These are phyloP conservation scores for Solanum virginianum DNA, from an alignment of 257 asterid species.

Conservation along the genomic window DNA sequence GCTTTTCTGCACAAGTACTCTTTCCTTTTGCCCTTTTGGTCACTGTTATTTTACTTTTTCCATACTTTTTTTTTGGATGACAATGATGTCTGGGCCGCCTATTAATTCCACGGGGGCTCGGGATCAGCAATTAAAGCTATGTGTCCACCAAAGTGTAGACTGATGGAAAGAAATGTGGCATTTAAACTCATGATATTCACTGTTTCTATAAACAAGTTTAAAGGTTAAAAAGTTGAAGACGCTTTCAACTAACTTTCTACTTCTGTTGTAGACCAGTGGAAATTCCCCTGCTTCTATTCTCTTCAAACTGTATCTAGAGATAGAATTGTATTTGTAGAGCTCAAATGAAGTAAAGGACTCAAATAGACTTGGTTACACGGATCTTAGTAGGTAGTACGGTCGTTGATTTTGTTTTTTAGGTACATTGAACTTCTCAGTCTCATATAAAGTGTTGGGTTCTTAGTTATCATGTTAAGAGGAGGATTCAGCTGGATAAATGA, in stretches of 20 bases:
- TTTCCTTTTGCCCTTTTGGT: neutral
- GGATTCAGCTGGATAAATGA: neutral
- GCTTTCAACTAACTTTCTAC: neutral
- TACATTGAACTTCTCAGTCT: neutral
- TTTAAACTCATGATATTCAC: neutral
- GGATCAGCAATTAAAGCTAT: neutral
- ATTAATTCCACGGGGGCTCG: neutral
- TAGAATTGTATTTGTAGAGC: neutral
- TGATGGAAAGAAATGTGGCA: neutral
- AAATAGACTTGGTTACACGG: neutral
- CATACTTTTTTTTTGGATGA: too few relatives aligned
- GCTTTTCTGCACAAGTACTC: constrained; percentile 71
- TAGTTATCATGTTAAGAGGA: neutral
- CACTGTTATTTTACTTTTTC: neutral
- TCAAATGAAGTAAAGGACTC: neutral
- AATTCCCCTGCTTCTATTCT: neutral
- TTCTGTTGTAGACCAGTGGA: neutral
- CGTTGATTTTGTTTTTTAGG: neutral
- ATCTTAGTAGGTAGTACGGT: neutral
- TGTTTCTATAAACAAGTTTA: neutral
- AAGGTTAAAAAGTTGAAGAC: neutral
- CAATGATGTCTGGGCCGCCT: too few relatives aligned
- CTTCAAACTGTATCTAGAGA: neutral
- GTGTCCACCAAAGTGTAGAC: neutral
- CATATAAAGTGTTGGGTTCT: neutral